Evolutionary conservation across 371 early-diverging fungal species (phyloP).

Genomic region (Massospora cicadina): DNA sequence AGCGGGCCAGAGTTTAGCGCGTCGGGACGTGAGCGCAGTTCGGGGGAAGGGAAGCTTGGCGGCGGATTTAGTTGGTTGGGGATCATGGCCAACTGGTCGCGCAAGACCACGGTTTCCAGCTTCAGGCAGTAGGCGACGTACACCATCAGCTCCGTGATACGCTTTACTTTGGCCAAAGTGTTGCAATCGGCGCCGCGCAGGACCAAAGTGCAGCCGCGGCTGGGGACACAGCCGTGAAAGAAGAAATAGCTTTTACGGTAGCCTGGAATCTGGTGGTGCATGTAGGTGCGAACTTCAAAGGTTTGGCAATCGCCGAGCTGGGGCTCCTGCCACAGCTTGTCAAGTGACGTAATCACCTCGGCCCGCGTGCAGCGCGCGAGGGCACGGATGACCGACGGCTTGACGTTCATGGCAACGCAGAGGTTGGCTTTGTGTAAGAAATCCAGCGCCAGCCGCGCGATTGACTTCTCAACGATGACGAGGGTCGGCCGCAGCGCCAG

Average conservation of each 20-base stretch:
- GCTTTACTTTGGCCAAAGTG: slow-evolving; percentile 46
- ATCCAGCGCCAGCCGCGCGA: slow-evolving; percentile 65
- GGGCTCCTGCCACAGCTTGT: slow-evolving; percentile 43
- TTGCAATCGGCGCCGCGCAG: slow-evolving; percentile 56
- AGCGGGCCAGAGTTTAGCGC: too few species aligned
- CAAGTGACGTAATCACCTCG: slow-evolving; percentile 57
- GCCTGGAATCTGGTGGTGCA: slow-evolving; percentile 53
- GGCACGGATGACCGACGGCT: slow-evolving; percentile 52
- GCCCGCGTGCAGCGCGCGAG: slow-evolving; percentile 72
- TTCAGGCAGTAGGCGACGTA: slow-evolving; percentile 64
- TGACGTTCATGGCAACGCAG: slow-evolving; percentile 64
- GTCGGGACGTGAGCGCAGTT: not conserved
- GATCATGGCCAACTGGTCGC: slow-evolving; percentile 38
- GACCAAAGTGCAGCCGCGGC: slow-evolving; percentile 69
- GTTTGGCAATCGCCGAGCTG: slow-evolving; percentile 52
- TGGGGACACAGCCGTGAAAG: slow-evolving; percentile 61
- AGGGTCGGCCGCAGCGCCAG: slow-evolving; percentile 51
- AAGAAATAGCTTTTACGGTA: slow-evolving; percentile 65
- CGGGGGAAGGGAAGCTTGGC: not conserved
- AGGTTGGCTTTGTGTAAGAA: slow-evolving; percentile 55
- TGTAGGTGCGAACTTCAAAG: slow-evolving; percentile 56
- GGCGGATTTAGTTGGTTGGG: slow-evolving; percentile 1
- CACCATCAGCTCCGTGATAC: slow-evolving; percentile 54
- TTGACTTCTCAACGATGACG: slow-evolving; percentile 55
- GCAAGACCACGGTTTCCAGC: slow-evolving; percentile 62